These are phyloP conservation scores for Wickerhamiella hasegawae DNA, from an alignment of 805 yeast species.

Conservation along the genomic window DNA sequence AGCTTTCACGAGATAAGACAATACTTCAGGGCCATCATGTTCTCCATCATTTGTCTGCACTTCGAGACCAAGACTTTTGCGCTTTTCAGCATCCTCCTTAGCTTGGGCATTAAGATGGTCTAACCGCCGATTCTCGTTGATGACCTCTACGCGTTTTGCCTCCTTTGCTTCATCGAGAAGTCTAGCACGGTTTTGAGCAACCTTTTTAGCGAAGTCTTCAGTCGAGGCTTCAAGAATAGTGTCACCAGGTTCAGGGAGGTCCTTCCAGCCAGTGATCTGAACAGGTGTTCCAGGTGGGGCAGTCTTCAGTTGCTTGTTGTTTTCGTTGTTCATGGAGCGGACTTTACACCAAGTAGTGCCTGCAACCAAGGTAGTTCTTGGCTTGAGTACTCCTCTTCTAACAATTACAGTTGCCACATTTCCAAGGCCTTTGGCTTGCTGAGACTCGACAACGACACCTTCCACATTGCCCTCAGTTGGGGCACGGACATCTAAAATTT, in stretches of 20 bases:
- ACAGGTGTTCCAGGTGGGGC: conserved; percentile 87
- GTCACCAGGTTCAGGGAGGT: conserved; percentile 82
- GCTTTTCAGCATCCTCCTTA: conserved; percentile 38
- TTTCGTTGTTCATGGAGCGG: conserved; percentile 58
- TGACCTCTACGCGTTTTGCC: conserved; percentile 45
- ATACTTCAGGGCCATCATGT: conserved; percentile 22
- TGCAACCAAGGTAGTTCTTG: conserved; percentile 64
- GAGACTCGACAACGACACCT: conserved; percentile 84
- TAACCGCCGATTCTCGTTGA: conserved; percentile 46
- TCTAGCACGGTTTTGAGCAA: conserved; percentile 44
- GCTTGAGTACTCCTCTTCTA: conserved; percentile 56
- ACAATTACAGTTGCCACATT: conserved; percentile 73
- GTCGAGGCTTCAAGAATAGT: conserved; percentile 57
- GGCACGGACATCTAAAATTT: conserved; percentile 62
- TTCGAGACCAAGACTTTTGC: conserved; percentile 45
- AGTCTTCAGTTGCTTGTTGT: conserved; percentile 39
- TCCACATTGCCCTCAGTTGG: conserved; percentile 35
- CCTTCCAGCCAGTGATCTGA: conserved; percentile 89
- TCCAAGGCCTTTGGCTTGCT: conserved; percentile 69
- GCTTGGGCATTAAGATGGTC: conserved; percentile 26
- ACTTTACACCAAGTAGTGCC: conserved; percentile 82
- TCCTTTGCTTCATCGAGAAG: conserved; percentile 39
- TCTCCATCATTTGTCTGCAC: conserved; percentile 23
- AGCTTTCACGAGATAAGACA: conserved; percentile 63
- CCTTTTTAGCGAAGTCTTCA: conserved; percentile 65